A percentile compares a stretch with the other conserved stretches of the same genome.
Evolutionary conservation across 2,329 filamentous ascomycete genomes (phyloP).

Genomic region (Elsinoe fawcettii): DNA sequence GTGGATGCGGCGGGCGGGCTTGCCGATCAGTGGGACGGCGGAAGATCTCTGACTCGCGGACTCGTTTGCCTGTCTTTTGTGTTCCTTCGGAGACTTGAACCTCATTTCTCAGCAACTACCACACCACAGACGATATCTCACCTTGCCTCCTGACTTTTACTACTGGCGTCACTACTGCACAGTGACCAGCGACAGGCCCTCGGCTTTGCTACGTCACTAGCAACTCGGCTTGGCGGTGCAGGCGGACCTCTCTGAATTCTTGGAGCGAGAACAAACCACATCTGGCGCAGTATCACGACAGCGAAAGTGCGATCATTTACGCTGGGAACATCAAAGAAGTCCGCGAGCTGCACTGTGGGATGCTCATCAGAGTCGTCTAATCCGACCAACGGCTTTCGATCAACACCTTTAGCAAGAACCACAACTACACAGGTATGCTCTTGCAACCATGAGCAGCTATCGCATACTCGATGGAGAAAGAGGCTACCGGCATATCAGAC

Average conservation of each 20-base stretch:
- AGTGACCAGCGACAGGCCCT: neutral
- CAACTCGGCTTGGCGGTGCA: too few species aligned
- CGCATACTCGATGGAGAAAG: conserved; percentile 14
- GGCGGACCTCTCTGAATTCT: too few species aligned
- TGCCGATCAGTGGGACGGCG: neutral
- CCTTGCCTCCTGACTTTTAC: neutral
- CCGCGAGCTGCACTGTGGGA: too few species aligned
- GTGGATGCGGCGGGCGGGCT: neutral
- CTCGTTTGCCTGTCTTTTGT: neutral
- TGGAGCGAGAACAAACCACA: too few species aligned
- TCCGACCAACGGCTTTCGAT: too few species aligned
- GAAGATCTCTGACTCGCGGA: conserved; percentile 4
- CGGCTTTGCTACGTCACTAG: too few species aligned
- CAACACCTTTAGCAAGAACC: neutral
- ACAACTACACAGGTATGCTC: neutral
- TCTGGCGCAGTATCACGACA: too few species aligned
- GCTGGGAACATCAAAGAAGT: too few species aligned
- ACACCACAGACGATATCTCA: neutral
- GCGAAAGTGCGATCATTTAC: too few species aligned
- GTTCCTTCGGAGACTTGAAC: neutral
- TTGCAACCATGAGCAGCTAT: conserved; percentile 1
- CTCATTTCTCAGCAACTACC: neutral
- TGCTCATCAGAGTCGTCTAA: too few species aligned
- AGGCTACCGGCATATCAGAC: conserved; percentile 1
- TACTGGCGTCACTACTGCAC: neutral